Base-by-base conservation (phyloP, 1,139 yeast species). In the Yamadazyma friedrichii region DNA sequence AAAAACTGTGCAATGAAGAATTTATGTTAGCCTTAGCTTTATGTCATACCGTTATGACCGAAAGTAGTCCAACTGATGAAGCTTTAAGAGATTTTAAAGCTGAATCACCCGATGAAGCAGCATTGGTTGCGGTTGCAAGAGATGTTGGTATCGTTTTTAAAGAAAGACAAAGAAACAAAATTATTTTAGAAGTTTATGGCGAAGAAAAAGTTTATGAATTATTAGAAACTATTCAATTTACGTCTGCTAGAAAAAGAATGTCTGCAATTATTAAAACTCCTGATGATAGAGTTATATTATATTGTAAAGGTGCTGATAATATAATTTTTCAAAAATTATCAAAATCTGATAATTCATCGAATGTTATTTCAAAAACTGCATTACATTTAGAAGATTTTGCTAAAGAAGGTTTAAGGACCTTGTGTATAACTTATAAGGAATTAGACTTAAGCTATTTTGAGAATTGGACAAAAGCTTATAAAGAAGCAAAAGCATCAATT, bases 91-190 rank as follows among this genome's bases (percentile, higher is more conserved):
- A 66, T 36, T 79, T 88, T 58, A 88, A 89, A 58, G 98, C 98
- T 0, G 98, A 93, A 62, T 86, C 96, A n/a, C 98, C 98, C 1
- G 98, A 93, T 67, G 98, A 93, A 64, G 94, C 96, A 31, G 98
- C 98, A 0, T 76, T 93, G 45, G 98, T 93, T 4, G 78, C 87
- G 8, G 93, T 95, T 22, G 98, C 98, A 0, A 78, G 96, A 54
- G 98, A 93, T 59, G 70, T 88, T 55, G 98, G 98, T 4, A 85
- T 85, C 59, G 82, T 87, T 9, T 87, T 93, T 60, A 68, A 80
- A 33, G 86, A 79, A 38, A 79, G 96, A 55, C 80, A 86, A 3
- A 83, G 91, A 57, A 76, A 77, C 36, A 86, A 89, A 34, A 70
- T 88, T 20, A 64, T 81, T 30, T 63, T 93, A 39, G 80, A 84